These are phyloP conservation scores for Nicotiana knightiana DNA, from an alignment of 257 asterid species.

Conservation along the genomic window DNA sequence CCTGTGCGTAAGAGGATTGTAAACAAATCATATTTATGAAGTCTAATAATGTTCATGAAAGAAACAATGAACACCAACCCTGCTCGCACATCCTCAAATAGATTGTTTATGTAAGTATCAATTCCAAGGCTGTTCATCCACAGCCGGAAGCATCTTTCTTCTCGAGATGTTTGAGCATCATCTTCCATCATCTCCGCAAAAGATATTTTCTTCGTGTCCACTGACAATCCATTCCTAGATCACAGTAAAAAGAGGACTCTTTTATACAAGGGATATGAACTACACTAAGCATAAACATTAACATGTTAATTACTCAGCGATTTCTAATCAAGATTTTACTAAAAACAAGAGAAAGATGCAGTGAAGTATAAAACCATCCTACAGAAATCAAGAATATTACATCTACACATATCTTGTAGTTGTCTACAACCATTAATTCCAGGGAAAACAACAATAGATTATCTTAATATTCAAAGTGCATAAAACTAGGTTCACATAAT, in stretches of 20 bases:
- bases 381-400: no score
- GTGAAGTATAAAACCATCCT: no score
- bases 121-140: conserved; percentile 96
- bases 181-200: conserved; percentile 89
- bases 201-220: conserved; percentile 46
- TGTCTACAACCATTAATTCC: no score
- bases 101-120: conserved; percentile 61
- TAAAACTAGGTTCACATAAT: background rate
- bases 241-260: background rate
- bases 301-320: no score
- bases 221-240: conserved; percentile 74
- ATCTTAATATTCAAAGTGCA: background rate
- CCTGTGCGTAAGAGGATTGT: conserved; percentile 33
- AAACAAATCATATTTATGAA: conserved; percentile 6
- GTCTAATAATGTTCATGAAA: conserved; percentile 4
- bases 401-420: no score
- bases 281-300: background rate
- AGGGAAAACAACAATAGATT: background rate
- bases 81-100: conserved; percentile 77
- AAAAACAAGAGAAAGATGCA: no score
- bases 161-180: conserved; percentile 88
- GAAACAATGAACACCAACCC: conserved; percentile 47
- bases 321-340: no score
- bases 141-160: conserved; percentile 91
- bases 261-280: background rate